A percentile compares a stretch with the other conserved stretches of the same genome.
Evolutionary conservation across 2,329 filamentous ascomycete genomes (phyloP).

Genomic region (Hysterium pulicare): DNA sequence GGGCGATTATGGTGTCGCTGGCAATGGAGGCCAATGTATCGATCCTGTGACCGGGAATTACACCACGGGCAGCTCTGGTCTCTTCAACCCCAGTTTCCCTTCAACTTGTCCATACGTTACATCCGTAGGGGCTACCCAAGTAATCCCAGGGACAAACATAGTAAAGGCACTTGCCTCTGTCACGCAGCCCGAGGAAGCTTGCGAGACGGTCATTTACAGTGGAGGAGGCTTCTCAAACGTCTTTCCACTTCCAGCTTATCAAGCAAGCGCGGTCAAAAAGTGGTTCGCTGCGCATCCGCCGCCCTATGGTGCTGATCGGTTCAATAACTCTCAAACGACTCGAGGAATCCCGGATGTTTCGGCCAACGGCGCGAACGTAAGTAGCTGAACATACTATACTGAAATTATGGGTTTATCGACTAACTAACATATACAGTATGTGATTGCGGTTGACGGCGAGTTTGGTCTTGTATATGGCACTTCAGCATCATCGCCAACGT

Average conservation of each 20-base stretch:
- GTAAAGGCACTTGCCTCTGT: conserved; percentile 6
- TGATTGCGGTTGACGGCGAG: conserved; percentile 1
- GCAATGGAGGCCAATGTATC: not conserved
- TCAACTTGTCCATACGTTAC: conserved; percentile 64
- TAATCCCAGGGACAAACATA: not conserved
- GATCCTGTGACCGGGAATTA: not conserved
- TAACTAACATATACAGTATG: not conserved
- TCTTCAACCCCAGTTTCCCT: conserved; percentile 52
- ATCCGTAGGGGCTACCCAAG: conserved; percentile 54
- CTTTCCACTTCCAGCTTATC: conserved; percentile 35
- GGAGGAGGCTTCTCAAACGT: conserved; percentile 38
- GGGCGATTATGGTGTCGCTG: conserved; percentile 41
- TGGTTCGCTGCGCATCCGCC: conserved; percentile 25
- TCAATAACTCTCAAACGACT: conserved; percentile 47
- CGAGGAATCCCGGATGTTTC: conserved; percentile 59
- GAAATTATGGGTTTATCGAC: not conserved
- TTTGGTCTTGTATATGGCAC: conserved; percentile 19
- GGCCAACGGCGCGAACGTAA: conserved; percentile 44
- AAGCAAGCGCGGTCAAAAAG: conserved; percentile 32
- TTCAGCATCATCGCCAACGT: conserved; percentile 20
- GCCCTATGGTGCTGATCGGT: conserved; percentile 17
- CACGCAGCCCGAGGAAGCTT: conserved; percentile 48
- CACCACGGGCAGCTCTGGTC: not conserved
- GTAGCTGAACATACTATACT: not conserved
- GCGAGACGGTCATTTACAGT: conserved; percentile 27